Base-by-base conservation (phyloP, 768 basidiomycete genomes). In the Pulveroboletus sp. region DNA sequence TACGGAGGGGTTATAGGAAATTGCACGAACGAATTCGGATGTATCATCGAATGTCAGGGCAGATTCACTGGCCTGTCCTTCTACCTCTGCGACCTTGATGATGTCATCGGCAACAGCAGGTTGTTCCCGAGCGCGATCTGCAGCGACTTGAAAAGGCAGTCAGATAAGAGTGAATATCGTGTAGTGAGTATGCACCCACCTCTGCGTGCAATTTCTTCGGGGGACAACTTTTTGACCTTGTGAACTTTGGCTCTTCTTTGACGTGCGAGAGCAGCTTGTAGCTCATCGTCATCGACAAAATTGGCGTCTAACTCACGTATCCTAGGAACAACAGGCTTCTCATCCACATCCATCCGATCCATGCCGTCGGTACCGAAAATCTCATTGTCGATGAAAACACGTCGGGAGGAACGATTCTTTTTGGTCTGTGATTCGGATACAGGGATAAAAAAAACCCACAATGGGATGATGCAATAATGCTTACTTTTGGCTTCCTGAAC, bases 261-360 rank as follows among this genome's bases (percentile, higher is more conserved):
- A 9, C 90, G 82, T 32, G 95, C 86, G 51, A 98, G 76, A 26
- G 89, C 91, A 37, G 89, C 89, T 75, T 97, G 94, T 38, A 99
- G 80, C 62, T 99, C 96, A 68, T 99, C 96, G 68, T 99, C 96
- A 71, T 98, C 96, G 56, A 98, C 86, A 69, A 96, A 91, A 71
- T 95, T 95, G 59, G 78, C 76, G 65, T 93, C 83, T 46, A 92
- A 76, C 65, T 93, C 82, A 60, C 86, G 78, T 56, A 75, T 74
- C 57, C 84, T 76, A 52, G 84, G 81, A 26, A 82, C 70, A 50
- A 81, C 73, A n/a, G 86, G 81, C 58, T 79, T 83, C 58, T 79
- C 71, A 61, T 96, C 94, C 47, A 93, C 79, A 30, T 90, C 81
- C 89, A 95, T 96, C 55, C 69, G 72, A 47, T 60, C 57, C 46